Conservation (phyloP, 139 green algal genomes). For the Astrephomene gubernaculifera region DNA sequence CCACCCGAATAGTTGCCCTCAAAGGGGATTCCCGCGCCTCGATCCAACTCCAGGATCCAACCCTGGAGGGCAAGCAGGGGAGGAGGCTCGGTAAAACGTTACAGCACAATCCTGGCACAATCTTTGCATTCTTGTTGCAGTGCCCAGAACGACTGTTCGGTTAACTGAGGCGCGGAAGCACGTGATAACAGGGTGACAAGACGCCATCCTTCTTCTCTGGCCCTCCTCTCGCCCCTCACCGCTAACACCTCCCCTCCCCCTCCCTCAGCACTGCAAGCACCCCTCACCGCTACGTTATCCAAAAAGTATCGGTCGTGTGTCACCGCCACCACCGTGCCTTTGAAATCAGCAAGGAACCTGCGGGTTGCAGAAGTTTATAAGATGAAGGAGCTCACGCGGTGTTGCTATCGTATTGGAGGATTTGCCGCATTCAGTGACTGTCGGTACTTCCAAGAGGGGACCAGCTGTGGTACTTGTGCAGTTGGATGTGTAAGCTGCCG, state of each 20-base stretch:
- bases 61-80: slow-evolving; percentile 20
- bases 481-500: too few relatives aligned
- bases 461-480: too few relatives aligned
- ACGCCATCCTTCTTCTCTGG: background rate
- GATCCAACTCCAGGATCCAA: slow-evolving; percentile 88
- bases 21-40: slow-evolving; percentile 82
- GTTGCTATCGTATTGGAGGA: too few relatives aligned
- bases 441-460: too few relatives aligned
- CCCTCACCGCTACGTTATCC: slow-evolving; percentile 73
- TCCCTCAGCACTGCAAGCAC: background rate
- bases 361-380: too few relatives aligned
- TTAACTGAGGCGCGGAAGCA: background rate
- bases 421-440: too few relatives aligned
- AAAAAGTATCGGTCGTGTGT: slow-evolving; percentile 86
- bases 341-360: slow-evolving; percentile 72
- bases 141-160: background rate
- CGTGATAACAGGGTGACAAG: background rate
- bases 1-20: slow-evolving; percentile 86
- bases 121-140: too few relatives aligned
- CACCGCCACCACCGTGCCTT: slow-evolving; percentile 80
- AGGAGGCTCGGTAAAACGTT: too few relatives aligned
- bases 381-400: too few relatives aligned
- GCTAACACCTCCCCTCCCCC: background rate
- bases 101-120: too few relatives aligned
- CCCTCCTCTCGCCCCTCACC: background rate